A percentile compares a stretch with the other conserved stretches of the same genome.
Conservation (phyloP, 2,329 filamentous ascomycete genomes). For the Kalmusia sp. region DNA sequence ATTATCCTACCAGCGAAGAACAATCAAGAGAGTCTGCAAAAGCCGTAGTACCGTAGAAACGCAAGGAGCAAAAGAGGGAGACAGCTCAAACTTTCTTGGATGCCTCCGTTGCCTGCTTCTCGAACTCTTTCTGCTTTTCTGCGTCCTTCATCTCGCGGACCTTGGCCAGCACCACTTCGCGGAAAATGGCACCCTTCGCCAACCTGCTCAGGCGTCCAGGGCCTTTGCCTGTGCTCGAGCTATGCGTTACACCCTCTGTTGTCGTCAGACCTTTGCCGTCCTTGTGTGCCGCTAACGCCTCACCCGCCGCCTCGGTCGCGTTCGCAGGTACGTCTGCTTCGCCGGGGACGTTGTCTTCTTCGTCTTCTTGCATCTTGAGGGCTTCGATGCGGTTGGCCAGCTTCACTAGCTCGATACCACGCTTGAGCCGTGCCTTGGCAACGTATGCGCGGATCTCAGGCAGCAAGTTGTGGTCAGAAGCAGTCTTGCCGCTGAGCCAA, state of each 20-base stretch:
- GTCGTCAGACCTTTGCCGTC: slow-evolving; percentile 37
- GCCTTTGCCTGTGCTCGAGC: slow-evolving; percentile 47
- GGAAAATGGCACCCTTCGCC: slow-evolving; percentile 80
- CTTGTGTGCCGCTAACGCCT: slow-evolving; percentile 46
- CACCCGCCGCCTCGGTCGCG: slow-evolving; percentile 62
- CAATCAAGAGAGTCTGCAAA: slow-evolving; percentile 4
- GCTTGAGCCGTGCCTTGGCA: slow-evolving; percentile 86
- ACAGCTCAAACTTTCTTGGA: slow-evolving; percentile 29
- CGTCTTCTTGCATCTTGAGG: slow-evolving; percentile 92
- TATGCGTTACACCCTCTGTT: slow-evolving; percentile 26
- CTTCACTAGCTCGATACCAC: slow-evolving; percentile 95
- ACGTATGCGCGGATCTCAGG: slow-evolving; percentile 96
- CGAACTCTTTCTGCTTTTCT: slow-evolving; percentile 75
- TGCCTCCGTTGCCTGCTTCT: slow-evolving; percentile 58
- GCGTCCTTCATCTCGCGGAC: slow-evolving; percentile 90
- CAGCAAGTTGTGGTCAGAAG: slow-evolving; percentile 94
- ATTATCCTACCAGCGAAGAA: slow-evolving; percentile 26
- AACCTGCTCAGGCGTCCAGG: slow-evolving; percentile 61
- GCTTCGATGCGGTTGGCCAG: slow-evolving; percentile 93
- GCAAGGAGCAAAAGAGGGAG: neutral
- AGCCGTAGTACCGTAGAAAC: neutral
- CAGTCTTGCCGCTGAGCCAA: slow-evolving; percentile 91
- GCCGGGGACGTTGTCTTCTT: slow-evolving; percentile 72
- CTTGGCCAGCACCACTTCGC: slow-evolving; percentile 92
- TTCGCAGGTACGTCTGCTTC: slow-evolving; percentile 68